Evolutionary conservation across 768 basidiomycete species (phyloP).

Genomic region (Daedaleopsis nitida): DNA sequence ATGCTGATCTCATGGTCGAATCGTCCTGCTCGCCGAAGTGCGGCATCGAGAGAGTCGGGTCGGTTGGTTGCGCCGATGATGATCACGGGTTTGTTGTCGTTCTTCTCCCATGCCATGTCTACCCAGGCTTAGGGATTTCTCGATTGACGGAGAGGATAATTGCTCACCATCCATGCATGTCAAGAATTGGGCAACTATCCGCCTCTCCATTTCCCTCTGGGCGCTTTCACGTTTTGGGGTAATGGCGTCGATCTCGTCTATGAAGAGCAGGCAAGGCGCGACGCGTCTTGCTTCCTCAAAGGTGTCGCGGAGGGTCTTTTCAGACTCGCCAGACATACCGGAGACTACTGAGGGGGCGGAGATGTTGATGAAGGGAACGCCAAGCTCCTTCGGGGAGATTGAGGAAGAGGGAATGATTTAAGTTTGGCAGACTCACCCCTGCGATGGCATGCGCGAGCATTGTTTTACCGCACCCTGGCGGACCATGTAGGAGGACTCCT

Average conservation of each 20-base stretch:
- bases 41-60: constrained; percentile 92
- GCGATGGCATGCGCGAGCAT: constrained; percentile 93
- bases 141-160: neutral
- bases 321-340: constrained; percentile 98
- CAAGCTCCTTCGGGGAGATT: constrained; percentile 67
- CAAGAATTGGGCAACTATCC: constrained; percentile 96
- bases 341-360: constrained; percentile 96
- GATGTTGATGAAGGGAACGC: constrained; percentile 89
- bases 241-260: constrained; percentile 98
- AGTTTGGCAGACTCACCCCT: constrained; percentile 59
- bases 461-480: constrained; percentile 97
- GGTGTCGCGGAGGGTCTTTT: constrained; percentile 93
- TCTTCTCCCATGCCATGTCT: constrained; percentile 97
- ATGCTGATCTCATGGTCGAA: constrained; percentile 99
- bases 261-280: constrained; percentile 92
- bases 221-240: constrained; percentile 98
- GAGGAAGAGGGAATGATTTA: neutral
- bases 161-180: constrained; percentile 97
- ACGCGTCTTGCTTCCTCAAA: constrained; percentile 97
- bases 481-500: constrained; percentile 92
- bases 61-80: constrained; percentile 97
- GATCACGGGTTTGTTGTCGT: constrained; percentile 87
- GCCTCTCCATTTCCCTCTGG: constrained; percentile 96
- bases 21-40: constrained; percentile 87
- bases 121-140: neutral